Base-by-base conservation (phyloP, 345 rosid genomes). In the Lepidium aucheri region DNA sequence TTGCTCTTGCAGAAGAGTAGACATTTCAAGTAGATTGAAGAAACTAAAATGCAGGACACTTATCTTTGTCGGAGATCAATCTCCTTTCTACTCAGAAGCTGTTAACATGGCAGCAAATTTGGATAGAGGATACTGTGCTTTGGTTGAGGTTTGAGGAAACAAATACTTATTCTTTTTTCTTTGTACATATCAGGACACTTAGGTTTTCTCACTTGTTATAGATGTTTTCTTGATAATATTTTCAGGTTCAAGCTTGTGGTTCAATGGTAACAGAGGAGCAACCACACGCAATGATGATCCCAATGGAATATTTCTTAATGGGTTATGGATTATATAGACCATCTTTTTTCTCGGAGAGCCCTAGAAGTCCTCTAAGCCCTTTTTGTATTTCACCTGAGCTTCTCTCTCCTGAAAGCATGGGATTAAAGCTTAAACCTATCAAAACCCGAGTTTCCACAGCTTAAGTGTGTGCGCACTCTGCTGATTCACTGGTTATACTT, bases 181-280 rank as follows among this genome's bases (percentile, higher is more conserved):
- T 14, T 18, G 30, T 12, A 33, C 53, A 40, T 15, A 24, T 4
- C 9, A 10, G n/a, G 5, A 3, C 36, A 12, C 13, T 24, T 24
- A 35, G 9, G 47, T 35, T 54, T 53, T 39, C 5, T 57, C 0
- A n/a, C n/a, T n/a, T n/a, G 46, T 10, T 13, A 56, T 13, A 2
- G 7, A 36, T 18, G 2, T 18, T 36, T 55, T 18, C 5, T 39
- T 56, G 18, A 7, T 2, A 39, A 38, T 36, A 9, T 56, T 20
- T 68, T 65, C 86, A 94, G 99, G 99, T 95, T 56, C 97, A 87
- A 77, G 84, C 90, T 53, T 91, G 99, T 76, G 99, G 99, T 68
- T 95, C 99, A 43, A 83, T 91, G 95, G 97, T 95, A 80, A 89
- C 99, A 14, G 97, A 95, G 71, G 99, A 91, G 79, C 96, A 91